Base-by-base conservation (phyloP, 2,329 filamentous ascomycete genomes). In the Zymoseptoria passerinii region DNA sequence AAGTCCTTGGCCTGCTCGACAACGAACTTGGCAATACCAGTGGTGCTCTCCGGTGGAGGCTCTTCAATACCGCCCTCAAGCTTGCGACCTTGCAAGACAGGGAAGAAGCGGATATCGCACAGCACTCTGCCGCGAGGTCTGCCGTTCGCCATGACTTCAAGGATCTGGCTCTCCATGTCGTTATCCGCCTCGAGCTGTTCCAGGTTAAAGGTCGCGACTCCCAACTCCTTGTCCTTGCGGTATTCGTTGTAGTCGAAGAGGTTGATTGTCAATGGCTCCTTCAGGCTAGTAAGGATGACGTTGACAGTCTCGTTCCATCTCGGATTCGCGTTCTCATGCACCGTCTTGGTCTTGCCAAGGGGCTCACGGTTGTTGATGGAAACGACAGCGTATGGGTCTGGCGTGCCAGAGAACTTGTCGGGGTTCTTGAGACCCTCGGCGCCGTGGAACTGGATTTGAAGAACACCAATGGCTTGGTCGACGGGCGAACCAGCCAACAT, bases 261-360 rank as follows among this genome's bases (percentile, higher is more conserved):
- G 57, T 88, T 84, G 57, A 99, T 81, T 20, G 92, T 94, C 57
- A 99, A 80, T 28, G 88, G 82, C 71, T 99, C 94, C 59, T 88
- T 89, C 71, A 95, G 88, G 3, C 90, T 95, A 1, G 90, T 95
- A 65, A 99, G 81, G 64, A 99, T 94, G 66, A 97, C 84, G 72
- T 96, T 96, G 70, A 96, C 85, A 0, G 94, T 99, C 76, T 99
- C 92, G 69, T 94, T 95, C 94, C 94, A 99, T 67, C 87, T 84
- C 6, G 94, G 94, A 69, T 90, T 95, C 54, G 86, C 78, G 57
- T 88, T 94, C 69, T 96, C 90, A 61, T 87, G 83, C 61, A 96
- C 78, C 1, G 85, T 89, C 81, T 97, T 96, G 50, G 94, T 99
- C 68, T 88, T 86, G 44, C 89, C 94, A 54, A 99, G 83, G 58